These are phyloP conservation scores for Kluyveromyces wickerhamii DNA, from an alignment of 805 yeast species.

Conservation along the genomic window DNA sequence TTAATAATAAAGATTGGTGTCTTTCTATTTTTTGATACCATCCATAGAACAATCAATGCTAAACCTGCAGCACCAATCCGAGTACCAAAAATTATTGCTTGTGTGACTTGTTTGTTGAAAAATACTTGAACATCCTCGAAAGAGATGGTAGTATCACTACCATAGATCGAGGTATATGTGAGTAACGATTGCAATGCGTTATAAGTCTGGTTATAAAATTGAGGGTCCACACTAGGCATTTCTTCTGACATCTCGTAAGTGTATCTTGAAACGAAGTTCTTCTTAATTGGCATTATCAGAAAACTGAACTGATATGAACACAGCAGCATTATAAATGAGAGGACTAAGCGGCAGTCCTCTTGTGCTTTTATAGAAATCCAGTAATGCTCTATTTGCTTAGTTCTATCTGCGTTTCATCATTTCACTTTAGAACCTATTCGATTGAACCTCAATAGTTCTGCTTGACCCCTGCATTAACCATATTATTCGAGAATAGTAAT, in stretches of 20 bases:
- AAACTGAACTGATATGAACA: neutral
- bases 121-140: slow-evolving; percentile 38
- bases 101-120: slow-evolving; percentile 28
- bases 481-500: too few relatives aligned
- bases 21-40: slow-evolving; percentile 43
- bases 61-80: slow-evolving; percentile 49
- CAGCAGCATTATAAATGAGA: too few relatives aligned
- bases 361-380: too few relatives aligned
- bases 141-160: slow-evolving; percentile 29
- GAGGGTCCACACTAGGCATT: slow-evolving; percentile 1
- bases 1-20: slow-evolving; percentile 74
- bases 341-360: too few relatives aligned
- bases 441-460: too few relatives aligned
- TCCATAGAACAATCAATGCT: slow-evolving; percentile 39
- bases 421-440: too few relatives aligned
- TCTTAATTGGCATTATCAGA: neutral
- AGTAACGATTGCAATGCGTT: slow-evolving; percentile 24
- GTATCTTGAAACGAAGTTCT: neutral
- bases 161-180: slow-evolving; percentile 38
- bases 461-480: too few relatives aligned
- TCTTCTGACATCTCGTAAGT: neutral
- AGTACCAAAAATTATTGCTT: slow-evolving; percentile 45
- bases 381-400: too few relatives aligned
- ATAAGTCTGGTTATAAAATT: slow-evolving; percentile 18
- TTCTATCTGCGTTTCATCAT: too few relatives aligned